Conservation (phyloP, 139 green algal genomes). For the Coelastrella sp. region DNA sequence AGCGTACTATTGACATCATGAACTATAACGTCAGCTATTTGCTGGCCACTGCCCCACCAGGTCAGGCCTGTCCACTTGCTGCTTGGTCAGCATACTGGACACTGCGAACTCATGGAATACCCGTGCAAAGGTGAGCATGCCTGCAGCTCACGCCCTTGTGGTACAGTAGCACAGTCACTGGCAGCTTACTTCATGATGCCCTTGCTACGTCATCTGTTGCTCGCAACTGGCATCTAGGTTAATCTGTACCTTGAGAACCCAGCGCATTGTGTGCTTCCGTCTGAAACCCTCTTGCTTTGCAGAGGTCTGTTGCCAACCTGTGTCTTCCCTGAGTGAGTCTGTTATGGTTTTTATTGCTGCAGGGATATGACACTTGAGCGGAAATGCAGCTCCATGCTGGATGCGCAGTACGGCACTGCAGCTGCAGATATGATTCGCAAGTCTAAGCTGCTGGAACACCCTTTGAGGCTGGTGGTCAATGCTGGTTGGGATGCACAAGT, state of each 20-base stretch:
- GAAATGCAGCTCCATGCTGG: conserved; percentile 15
- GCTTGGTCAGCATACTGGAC: conserved; percentile 43
- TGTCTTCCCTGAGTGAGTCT: background rate
- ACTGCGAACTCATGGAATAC: conserved; percentile 31
- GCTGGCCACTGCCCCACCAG: background rate
- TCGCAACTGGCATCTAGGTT: too few relatives aligned
- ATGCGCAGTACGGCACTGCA: conserved; percentile 22
- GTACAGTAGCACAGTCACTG: background rate
- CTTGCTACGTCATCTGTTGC: too few relatives aligned
- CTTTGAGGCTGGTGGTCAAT: conserved; percentile 35
- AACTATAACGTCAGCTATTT: conserved; percentile 39
- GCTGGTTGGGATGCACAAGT: conserved; percentile 21
- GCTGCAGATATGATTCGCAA: conserved; percentile 22
- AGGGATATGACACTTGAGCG: conserved; percentile 17
- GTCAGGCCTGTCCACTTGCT: conserved; percentile 31
- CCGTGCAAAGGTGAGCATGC: conserved; percentile 5
- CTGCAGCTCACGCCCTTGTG: background rate
- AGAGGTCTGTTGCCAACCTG: background rate
- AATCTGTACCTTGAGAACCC: too few relatives aligned
- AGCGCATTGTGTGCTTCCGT: too few relatives aligned
- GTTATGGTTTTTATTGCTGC: background rate
- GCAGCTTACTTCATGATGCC: too few relatives aligned
- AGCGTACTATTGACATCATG: conserved; percentile 27
- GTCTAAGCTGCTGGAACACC: conserved; percentile 15
- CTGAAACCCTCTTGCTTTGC: too few relatives aligned